A percentile compares a stretch with the other conserved stretches of the same genome.
Conservation (phyloP, 148 eudicot species). For the Silene conica region DNA sequence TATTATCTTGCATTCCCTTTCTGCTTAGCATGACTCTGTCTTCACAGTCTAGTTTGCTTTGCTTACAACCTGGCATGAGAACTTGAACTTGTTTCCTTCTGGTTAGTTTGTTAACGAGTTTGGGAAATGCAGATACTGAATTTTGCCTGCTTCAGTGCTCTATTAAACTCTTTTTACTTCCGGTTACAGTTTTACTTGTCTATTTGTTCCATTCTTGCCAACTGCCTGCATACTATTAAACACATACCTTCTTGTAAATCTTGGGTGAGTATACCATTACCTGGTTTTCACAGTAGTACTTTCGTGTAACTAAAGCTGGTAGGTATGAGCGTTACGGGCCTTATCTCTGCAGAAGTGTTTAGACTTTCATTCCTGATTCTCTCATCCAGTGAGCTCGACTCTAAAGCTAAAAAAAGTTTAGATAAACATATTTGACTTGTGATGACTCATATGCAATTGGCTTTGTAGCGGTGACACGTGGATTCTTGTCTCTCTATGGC, state of each 20-base stretch:
- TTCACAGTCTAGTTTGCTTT: background rate
- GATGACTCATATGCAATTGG: background rate
- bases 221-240: conserved; percentile 55
- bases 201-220: conserved; percentile 65
- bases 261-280: conserved; percentile 44
- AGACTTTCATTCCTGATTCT: background rate
- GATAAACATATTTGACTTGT: background rate
- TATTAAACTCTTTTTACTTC: conserved; percentile 5
- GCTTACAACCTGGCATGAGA: background rate
- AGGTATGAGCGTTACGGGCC: no score
- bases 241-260: conserved; percentile 62
- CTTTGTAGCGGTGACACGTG: conserved; percentile 45
- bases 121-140: conserved; percentile 1
- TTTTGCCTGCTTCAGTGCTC: background rate
- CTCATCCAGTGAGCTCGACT: no score
- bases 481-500: conserved; percentile 59
- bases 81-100: background rate
- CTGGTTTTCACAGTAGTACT: background rate
- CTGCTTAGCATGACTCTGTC: background rate
- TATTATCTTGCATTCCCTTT: background rate
- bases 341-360: background rate
- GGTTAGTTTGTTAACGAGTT: background rate
- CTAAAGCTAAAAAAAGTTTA: no score
- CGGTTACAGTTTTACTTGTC: conserved; percentile 58
- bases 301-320: no score